Percentiles rank a stretch among this genome's conserved stretches.
Conservation (phyloP, 495 filamentous ascomycete genomes). For the Sordaria brevicollis region DNA sequence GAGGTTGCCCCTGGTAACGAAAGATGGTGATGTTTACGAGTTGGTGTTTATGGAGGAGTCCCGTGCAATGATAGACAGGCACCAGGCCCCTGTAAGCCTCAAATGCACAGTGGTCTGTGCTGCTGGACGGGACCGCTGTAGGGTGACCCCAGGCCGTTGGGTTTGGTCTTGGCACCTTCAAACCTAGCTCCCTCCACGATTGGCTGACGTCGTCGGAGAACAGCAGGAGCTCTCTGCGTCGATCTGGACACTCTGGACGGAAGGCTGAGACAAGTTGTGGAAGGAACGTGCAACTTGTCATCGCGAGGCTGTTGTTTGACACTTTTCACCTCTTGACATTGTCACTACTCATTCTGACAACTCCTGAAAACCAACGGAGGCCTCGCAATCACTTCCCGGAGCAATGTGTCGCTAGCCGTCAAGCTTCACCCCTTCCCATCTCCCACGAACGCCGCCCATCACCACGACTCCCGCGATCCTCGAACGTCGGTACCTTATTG, state of each 20-base stretch:
- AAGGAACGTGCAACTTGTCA: neutral
- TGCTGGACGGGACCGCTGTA: neutral
- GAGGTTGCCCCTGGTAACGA: neutral
- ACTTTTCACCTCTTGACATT: neutral
- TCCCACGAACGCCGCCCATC: neutral
- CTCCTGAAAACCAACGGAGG: neutral
- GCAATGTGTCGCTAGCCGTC: constrained; percentile 4
- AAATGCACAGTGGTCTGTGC: neutral
- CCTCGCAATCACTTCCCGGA: neutral
- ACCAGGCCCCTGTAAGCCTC: neutral
- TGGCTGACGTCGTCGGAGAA: neutral
- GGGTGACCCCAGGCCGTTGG: neutral
- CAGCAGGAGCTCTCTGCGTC: neutral
- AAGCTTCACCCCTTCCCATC: neutral
- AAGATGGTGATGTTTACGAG: neutral
- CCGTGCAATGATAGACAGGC: neutral
- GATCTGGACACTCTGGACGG: neutral
- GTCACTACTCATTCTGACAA: neutral
- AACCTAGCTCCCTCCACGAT: neutral
- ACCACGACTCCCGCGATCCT: neutral
- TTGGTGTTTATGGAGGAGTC: neutral
- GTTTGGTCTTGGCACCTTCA: neutral
- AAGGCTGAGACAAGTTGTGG: neutral
- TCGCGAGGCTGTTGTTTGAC: neutral
- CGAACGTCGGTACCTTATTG: neutral